These are phyloP conservation scores for Syzygium aromaticum DNA, from an alignment of 345 rosid genomes.

Conservation along the genomic window DNA sequence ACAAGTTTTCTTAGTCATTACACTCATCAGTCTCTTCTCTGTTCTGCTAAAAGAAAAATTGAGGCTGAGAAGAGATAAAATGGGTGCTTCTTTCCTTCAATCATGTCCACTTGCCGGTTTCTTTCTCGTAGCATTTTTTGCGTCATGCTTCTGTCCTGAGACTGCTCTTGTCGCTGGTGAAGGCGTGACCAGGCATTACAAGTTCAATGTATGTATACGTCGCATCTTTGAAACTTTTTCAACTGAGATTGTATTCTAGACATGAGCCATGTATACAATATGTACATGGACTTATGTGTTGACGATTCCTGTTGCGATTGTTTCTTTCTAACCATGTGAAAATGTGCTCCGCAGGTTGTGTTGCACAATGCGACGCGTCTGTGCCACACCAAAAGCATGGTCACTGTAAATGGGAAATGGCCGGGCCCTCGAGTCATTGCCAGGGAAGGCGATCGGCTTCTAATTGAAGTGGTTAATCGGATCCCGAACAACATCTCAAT, in stretches of 20 bases:
- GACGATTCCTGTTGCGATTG: background rate
- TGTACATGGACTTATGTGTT: background rate
- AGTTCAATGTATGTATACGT: conserved; percentile 39
- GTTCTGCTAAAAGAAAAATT: background rate
- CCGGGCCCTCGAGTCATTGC: conserved; percentile 52
- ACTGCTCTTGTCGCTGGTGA: conserved; percentile 18
- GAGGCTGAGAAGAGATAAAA: background rate
- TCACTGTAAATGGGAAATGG: conserved; percentile 46
- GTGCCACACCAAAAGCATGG: conserved; percentile 48
- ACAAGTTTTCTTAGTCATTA: background rate
- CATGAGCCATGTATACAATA: background rate
- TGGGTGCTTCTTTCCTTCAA: background rate
- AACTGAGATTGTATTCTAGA: background rate
- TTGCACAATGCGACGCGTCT: conserved; percentile 37
- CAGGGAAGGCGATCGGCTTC: conserved; percentile 46
- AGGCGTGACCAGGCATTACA: conserved; percentile 67
- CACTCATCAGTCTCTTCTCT: background rate
- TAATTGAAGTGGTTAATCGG: conserved; percentile 44
- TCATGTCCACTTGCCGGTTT: background rate
- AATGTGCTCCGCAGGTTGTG: conserved; percentile 18
- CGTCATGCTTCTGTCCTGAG: conserved; percentile 17
- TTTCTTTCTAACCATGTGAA: background rate
- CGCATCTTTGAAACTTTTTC: background rate
- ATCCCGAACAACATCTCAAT: conserved; percentile 41
- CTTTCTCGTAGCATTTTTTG: conserved; percentile 10